Evolutionary conservation across 2,329 filamentous ascomycete genomes (phyloP).

Genomic region (Neonectria sp.): DNA sequence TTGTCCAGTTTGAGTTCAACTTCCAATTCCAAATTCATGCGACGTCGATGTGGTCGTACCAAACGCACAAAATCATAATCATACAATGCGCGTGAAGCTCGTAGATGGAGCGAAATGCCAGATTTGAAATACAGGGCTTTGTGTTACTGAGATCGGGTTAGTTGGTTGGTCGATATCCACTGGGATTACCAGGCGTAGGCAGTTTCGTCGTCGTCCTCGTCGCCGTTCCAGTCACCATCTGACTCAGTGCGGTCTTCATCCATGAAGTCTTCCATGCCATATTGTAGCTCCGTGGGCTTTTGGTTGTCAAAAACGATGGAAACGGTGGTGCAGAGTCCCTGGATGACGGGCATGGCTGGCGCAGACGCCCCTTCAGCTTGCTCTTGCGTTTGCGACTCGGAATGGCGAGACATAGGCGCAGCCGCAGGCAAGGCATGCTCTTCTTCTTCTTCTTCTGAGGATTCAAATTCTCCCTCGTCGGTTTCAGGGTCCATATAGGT

Average conservation of each 20-base stretch:
- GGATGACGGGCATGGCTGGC: conserved; percentile 64
- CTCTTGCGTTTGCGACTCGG: conserved; percentile 30
- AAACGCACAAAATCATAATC: conserved; percentile 15
- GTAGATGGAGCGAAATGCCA: background rate
- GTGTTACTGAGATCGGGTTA: background rate
- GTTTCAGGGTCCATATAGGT: conserved; percentile 64
- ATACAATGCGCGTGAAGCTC: background rate
- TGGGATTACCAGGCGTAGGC: conserved; percentile 48
- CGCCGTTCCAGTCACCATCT: conserved; percentile 72
- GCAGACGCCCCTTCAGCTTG: conserved; percentile 22
- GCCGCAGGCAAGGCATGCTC: conserved; percentile 27
- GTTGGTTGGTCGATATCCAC: background rate
- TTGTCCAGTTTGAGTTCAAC: background rate
- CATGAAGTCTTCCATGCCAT: conserved; percentile 80
- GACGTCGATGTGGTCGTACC: background rate
- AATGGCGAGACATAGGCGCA: conserved; percentile 20
- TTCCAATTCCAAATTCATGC: conserved; percentile 6
- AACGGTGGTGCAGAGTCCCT: conserved; percentile 80
- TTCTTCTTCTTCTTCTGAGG: conserved; percentile 38
- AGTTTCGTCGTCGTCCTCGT: conserved; percentile 62
- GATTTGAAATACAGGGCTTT: background rate
- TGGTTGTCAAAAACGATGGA: conserved; percentile 83
- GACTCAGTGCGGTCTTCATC: conserved; percentile 69
- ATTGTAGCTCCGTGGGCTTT: conserved; percentile 78
- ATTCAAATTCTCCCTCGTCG: conserved; percentile 59